Conservation (phyloP, 805 yeast species). For the Cyberlindnera euphorbiiphila region DNA sequence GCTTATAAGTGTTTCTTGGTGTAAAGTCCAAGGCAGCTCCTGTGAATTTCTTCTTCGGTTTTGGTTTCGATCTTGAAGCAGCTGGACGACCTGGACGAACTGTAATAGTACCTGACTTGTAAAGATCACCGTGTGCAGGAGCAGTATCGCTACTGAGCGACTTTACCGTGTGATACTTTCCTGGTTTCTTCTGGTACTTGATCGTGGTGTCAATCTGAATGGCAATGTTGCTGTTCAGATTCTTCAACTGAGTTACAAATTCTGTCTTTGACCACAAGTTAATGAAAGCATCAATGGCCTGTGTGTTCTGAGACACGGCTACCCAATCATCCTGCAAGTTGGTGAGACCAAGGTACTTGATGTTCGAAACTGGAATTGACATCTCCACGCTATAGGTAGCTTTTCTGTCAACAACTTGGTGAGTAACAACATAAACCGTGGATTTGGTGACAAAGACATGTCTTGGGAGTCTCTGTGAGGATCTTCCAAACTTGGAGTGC, state of each 20-base stretch:
- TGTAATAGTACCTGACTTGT: constrained; percentile 84
- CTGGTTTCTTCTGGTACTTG: constrained; percentile 87
- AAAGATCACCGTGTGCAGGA: constrained; percentile 64
- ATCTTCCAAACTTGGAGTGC: constrained; percentile 86
- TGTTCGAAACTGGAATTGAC: constrained; percentile 53
- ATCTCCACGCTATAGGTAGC: constrained; percentile 59
- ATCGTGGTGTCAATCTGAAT: constrained; percentile 69
- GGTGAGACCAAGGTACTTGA: constrained; percentile 65
- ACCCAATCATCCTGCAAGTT: constrained; percentile 90
- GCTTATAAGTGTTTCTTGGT: constrained; percentile 24
- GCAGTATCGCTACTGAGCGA: constrained; percentile 59
- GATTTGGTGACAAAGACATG: constrained; percentile 64
- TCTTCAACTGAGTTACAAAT: constrained; percentile 68
- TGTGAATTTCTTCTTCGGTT: constrained; percentile 57
- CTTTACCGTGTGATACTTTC: constrained; percentile 69
- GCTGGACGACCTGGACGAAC: constrained; percentile 80
- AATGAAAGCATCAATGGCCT: constrained; percentile 71
- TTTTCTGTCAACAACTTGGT: constrained; percentile 61
- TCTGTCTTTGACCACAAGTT: constrained; percentile 89
- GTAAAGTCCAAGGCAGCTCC: constrained; percentile 28
- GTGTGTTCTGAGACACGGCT: constrained; percentile 42
- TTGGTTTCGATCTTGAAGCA: constrained; percentile 61
- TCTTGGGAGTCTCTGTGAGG: constrained; percentile 74
- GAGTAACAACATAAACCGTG: constrained; percentile 67
- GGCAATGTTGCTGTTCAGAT: constrained; percentile 51